Percentiles rank a stretch among this genome's conserved stretches.
Evolutionary conservation across 768 basidiomycete species (phyloP).

Genomic region (Mrakia frigida): DNA sequence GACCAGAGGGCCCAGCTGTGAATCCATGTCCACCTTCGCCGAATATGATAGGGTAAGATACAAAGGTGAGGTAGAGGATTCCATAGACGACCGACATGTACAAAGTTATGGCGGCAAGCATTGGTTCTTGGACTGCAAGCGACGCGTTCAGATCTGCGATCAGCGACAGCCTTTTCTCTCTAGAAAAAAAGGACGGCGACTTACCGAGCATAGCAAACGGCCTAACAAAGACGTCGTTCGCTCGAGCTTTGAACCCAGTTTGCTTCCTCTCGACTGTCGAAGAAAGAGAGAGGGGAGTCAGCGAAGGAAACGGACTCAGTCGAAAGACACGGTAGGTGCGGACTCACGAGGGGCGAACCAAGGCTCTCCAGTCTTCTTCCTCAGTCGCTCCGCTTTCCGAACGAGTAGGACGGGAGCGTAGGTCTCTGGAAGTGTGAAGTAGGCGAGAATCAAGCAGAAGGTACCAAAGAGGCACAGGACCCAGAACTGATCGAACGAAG

Average conservation of each 20-base stretch:
- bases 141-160: neutral
- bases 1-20: conserved; percentile 42
- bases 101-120: conserved; percentile 35
- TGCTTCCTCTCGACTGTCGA: conserved; percentile 10
- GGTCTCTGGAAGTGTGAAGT: conserved; percentile 38
- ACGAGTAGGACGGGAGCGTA: conserved; percentile 44
- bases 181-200: conserved; percentile 34
- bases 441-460: conserved; percentile 34
- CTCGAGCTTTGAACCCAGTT: conserved; percentile 35
- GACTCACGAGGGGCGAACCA: conserved; percentile 42
- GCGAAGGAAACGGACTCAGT: neutral
- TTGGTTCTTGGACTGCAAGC: conserved; percentile 19
- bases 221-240: conserved; percentile 40
- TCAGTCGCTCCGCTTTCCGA: conserved; percentile 42
- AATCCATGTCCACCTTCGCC: conserved; percentile 40
- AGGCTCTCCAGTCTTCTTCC: conserved; percentile 38
- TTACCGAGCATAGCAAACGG: conserved; percentile 43
- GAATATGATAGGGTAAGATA: conserved; percentile 37
- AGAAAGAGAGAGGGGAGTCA: neutral
- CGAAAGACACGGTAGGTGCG: neutral
- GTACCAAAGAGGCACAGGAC: conserved; percentile 43
- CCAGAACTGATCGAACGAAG: neutral
- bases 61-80: conserved; percentile 44
- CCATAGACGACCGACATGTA: neutral
- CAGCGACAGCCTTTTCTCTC: neutral